These are phyloP conservation scores for Dactylella cylindrospora DNA, from an alignment of 2,329 filamentous ascomycete genomes.

Conservation along the genomic window DNA sequence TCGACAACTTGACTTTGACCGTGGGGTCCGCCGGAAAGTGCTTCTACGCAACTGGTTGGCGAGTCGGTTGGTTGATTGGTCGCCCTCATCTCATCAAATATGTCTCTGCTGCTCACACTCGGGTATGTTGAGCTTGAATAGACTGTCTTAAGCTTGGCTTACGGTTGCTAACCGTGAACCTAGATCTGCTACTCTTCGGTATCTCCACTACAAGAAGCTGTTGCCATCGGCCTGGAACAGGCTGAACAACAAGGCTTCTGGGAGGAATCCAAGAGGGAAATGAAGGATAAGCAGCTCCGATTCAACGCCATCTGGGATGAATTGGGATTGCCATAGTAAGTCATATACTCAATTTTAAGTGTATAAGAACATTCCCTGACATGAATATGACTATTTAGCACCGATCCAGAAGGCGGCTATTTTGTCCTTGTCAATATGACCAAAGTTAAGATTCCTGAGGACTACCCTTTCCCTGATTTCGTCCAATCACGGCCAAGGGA, in stretches of 20 bases:
- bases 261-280: conserved; percentile 77
- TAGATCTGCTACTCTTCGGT: conserved; percentile 90
- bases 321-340: conserved; percentile 64
- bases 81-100: conserved; percentile 85
- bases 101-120: conserved; percentile 86
- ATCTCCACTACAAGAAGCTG: conserved; percentile 89
- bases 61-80: conserved; percentile 79
- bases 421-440: conserved; percentile 94
- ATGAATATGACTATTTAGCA: conserved; percentile 61
- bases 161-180: background rate
- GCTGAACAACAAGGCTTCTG: conserved; percentile 85
- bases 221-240: conserved; percentile 89
- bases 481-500: conserved; percentile 84
- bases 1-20: conserved; percentile 83
- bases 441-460: conserved; percentile 77
- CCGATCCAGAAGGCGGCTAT: conserved; percentile 93
- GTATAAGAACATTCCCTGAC: no score
- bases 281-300: conserved; percentile 82
- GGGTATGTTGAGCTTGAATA: conserved; percentile 51
- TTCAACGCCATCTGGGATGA: conserved; percentile 83
- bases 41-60: conserved; percentile 96
- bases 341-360: conserved; percentile 15
- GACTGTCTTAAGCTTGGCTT: background rate
- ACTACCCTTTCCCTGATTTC: conserved; percentile 86
- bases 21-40: conserved; percentile 97